Conservation (phyloP, 148 eudicot genomes). For the Spergularia marina region DNA sequence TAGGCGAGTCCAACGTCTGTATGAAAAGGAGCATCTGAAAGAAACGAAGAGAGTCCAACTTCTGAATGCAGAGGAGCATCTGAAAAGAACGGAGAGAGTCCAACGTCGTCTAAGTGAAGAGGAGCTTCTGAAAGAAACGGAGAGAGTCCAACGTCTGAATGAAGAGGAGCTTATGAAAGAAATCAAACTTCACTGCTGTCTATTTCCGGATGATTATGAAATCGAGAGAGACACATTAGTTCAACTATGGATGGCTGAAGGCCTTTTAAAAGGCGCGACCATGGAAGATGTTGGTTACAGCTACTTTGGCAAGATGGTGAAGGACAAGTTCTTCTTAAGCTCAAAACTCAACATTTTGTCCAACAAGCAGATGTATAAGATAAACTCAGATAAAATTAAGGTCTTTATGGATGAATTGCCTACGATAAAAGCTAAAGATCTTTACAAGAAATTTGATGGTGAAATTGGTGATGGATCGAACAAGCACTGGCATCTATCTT, state of each 20-base stretch:
- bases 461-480: background rate
- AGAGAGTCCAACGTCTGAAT: too few relatives aligned
- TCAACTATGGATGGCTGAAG: conserved; percentile 22
- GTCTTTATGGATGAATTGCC: too few relatives aligned
- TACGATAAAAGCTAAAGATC: background rate
- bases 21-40: too few relatives aligned
- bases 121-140: too few relatives aligned
- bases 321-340: background rate
- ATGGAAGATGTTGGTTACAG: conserved; percentile 14
- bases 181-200: background rate
- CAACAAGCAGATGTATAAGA: background rate
- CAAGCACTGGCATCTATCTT: background rate
- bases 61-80: too few relatives aligned
- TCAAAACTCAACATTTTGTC: background rate
- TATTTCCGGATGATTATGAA: conserved; percentile 15
- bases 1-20: too few relatives aligned
- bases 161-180: too few relatives aligned
- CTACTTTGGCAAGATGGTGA: background rate
- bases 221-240: conserved; percentile 9
- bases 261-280: conserved; percentile 2
- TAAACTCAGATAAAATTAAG: background rate
- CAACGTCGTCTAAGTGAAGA: too few relatives aligned
- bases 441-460: background rate
- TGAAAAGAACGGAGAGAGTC: too few relatives aligned
- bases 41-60: too few relatives aligned